Evolutionary conservation across 2,329 filamentous ascomycete species (phyloP), one percentile per base, ranked within the genome.

Genomic region (Arthrobotrys sinensis): DNA sequence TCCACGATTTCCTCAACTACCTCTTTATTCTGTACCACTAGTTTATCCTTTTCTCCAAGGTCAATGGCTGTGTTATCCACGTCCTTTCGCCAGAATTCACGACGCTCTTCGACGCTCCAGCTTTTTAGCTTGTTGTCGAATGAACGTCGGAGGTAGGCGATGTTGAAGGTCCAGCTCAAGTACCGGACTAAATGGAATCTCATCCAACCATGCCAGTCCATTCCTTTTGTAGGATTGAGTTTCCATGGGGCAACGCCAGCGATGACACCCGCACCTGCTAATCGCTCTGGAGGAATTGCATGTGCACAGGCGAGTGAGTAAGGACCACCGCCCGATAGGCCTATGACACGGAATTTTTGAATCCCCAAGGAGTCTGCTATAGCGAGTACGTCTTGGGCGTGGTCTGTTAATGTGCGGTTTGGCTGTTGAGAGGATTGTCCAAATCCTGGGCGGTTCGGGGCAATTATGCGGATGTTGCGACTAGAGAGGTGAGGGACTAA

Each of bases 361-460:
- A 63, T 62, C 5, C 53, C 60, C 1, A 76, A 38, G 14, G 46
- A 65, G 34, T 78, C 53, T 1, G 78, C 78, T 10, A 80, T 55
- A n/a, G 65, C 60, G 3, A 67, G 16, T 24, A 80, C 62, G 19
- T 80, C 73, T 11, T 52, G 19, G 1, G 73, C 64, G 14, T 75
- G 73, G 55, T 75, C 73, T 48, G 67, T 55, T 19, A 80, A 40
- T 53, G 7, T 77, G 12, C 78, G 57, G 19, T 40, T 34, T 12
- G 84, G 82, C 60, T 84, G 83, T 10, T 82, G 82, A 2, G 85
- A 82, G 6, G 85, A 86, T 4, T 85, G 79, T 10, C 85, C 86
- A 40, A 84, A 85, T 8, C 86, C 86, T 0, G 86, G 86, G 0
- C 86, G 83, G 66, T 86, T 86, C 2, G 84, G 81, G 3, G 84